Evolutionary conservation across 2,329 filamentous ascomycete species (phyloP), one percentile per base, ranked within the genome.

Genomic region (Reticulascus tulasneorum): DNA sequence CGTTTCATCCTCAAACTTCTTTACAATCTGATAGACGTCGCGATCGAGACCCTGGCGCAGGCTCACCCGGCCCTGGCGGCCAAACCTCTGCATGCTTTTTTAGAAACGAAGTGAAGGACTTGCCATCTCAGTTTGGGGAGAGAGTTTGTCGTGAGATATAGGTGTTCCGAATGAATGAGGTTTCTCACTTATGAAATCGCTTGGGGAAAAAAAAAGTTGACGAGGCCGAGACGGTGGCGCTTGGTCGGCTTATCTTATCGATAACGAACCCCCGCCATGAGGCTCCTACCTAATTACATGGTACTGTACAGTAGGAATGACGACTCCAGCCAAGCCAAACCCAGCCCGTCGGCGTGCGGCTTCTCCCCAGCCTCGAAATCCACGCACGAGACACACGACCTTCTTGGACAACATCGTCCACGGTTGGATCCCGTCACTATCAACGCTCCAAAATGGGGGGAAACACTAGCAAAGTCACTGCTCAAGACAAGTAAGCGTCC

Each of bases 1-100:
- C 33, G 77, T 75, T 33, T 82, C 77, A 41, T 87, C 83, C 36
- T 86, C 74, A 35, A 91, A 70, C 58, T 88, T 93, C 46, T 78
- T 77, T 23, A 94, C 75, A 23, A 93, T 75, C 53, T 86, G 83
- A 55, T 91, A 89, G 44, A 95, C 75, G 54, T 87, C 84, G 42
- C 73, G 72, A 50, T 87, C 84, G 23, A 87, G 59, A 15, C 73
- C 70, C 38, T 73, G 66, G 26, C 70, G 67, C 23, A 80, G 55
- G 23, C 62, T 72, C 22, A 64, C 34, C 15, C 38, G 38, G 9
- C 39, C 20, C 39, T n/a, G n/a, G n/a, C n/a, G n/a, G n/a, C n/a
- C n/a, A n/a, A n/a, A n/a, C n/a, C n/a, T n/a, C n/a, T n/a, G n/a
- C n/a, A n/a, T n/a, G n/a, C n/a, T n/a, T n/a, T n/a, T n/a, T 27